Base-by-base conservation (phyloP, 1,284 basidiomycete genomes). In the Puccinia novopanici region DNA sequence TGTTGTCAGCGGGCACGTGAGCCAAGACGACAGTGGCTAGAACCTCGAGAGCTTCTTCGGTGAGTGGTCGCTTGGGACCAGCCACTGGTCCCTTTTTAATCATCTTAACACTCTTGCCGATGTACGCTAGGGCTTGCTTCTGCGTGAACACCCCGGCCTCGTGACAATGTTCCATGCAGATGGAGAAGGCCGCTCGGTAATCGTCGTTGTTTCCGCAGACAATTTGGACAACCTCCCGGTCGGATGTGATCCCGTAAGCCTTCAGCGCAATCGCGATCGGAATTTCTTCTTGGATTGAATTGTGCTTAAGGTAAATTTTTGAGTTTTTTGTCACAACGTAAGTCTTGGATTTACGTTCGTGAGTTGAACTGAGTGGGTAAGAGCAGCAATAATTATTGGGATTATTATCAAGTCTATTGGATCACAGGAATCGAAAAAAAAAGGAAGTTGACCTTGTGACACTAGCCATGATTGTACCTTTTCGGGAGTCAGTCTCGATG, bases 271-370 rank as follows among this genome's bases (percentile, higher is more conserved):
- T 91, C 57, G 91, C 96, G 81, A 99, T 95, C 0, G 97, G 97
- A 61, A 99, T 93, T 84, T 96, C 94, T 86, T 99, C 97, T 84
- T 95, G 93, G 82, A 98, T 92, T 82, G 94, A 98, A 87, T 99
- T 99, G 88, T 99, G 96, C n/a, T 94, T 92, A 73, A 99, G 91
- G 86, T 95, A 98, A 80, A 99, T 92, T 85, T 92, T 92, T 78
- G 91, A 91, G 86, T 95, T 93, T 87, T 98, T 98, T 19, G 95
- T 97, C 6, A 91, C 90, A 59, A 99, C 95, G 84, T 99, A 99
- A 0, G 98, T 97, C 87, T 99, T 99, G 65, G 97, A 98, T 86
- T 99, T 99, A 82, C 98, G 90, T 82, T 98, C 96, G 85, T 98
- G 95, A 22, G 98, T 99, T 8, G 97, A 97, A 75, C 94, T 95